Evolutionary conservation across 257 asterid genomes (phyloP), one percentile per base, ranked within the genome.

Genomic region (Buddleja alternifolia): DNA sequence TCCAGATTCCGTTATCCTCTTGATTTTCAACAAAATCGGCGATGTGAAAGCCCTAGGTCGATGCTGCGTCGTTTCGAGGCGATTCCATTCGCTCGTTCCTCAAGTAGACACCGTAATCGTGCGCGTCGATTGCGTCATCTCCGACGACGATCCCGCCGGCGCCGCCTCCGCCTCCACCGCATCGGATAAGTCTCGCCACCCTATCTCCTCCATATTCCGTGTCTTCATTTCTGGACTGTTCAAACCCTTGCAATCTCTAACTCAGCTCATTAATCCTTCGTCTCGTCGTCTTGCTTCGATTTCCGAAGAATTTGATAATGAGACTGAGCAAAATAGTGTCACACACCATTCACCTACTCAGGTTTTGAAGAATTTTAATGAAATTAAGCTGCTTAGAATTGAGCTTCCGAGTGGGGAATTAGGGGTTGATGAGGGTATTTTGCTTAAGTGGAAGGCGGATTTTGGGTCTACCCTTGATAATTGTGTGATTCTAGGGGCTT

Each of bases 261-360:
- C 86, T 0, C 96, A 89, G 66, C 71, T 85, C 40, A 84, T 90
- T 19, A 72, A 67, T 45, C 79, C 83, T 12, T 73, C 84, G 10
- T 44, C 83, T 6, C 69, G 73, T 8, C 79, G 84, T 10, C 55
- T 67, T 37, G 29, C 71, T 12, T 62, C 80, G 0, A 69, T 69
- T 4, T 21, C 80, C 1, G 64, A 60, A 0, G 82, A 61, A 8
- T 71, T 59, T 21, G 85, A 82, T 17, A 73, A 66, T 57, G 93
- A 73, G 10, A 45, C 66, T 21, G 95, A 86, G 46, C 85, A 77
- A 34, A 81, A 52, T 74, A 75, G 63, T 48, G 90, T 88, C 37
- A 88, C 97, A 4, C 97, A 90, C 74, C 97, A 90, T 60, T 90
- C 97, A 0, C 97, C 97, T 6, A 80, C 88, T 1, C 95, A 90